Evolutionary conservation across 164 flowering plant genomes (phyloP).

Genomic region (Tetracentron sinense): DNA sequence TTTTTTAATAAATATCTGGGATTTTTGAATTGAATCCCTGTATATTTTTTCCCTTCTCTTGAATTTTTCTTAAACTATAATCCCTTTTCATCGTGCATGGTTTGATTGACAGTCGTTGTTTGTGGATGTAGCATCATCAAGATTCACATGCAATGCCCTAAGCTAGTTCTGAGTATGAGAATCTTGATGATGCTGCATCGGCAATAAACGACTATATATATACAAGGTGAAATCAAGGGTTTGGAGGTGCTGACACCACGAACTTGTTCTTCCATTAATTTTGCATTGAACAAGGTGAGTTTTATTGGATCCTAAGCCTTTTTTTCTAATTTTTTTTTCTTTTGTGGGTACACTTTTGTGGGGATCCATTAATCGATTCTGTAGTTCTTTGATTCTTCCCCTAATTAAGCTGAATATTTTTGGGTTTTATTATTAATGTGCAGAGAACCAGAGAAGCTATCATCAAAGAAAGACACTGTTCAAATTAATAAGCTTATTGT

Average conservation of each 20-base stretch:
- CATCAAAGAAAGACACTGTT: too few relatives aligned
- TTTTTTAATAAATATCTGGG: too few relatives aligned
- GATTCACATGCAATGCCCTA: constrained; percentile 40
- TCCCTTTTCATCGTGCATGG: background rate
- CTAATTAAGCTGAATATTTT: background rate
- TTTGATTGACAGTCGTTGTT: constrained; percentile 30
- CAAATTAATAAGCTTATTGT: background rate
- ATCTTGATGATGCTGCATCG: constrained; percentile 85
- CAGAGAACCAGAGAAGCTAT: background rate
- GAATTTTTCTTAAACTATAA: background rate
- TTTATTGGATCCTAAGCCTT: too few relatives aligned
- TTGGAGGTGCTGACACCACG: too few relatives aligned
- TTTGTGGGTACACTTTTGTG: too few relatives aligned
- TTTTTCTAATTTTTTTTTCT: background rate
- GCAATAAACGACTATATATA: constrained; percentile 44
- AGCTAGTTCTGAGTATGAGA: constrained; percentile 32
- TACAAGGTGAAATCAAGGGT: constrained; percentile 1
- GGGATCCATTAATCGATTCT: background rate
- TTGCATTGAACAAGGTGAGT: too few relatives aligned
- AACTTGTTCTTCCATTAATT: too few relatives aligned
- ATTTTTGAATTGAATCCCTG: too few relatives aligned
- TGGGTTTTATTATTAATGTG: background rate
- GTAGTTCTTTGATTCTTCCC: background rate
- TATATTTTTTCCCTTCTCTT: too few relatives aligned
- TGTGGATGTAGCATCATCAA: constrained; percentile 49